Evolutionary conservation across 192 early-diverging fungal species (phyloP).

Genomic region (Coemansia sp.): DNA sequence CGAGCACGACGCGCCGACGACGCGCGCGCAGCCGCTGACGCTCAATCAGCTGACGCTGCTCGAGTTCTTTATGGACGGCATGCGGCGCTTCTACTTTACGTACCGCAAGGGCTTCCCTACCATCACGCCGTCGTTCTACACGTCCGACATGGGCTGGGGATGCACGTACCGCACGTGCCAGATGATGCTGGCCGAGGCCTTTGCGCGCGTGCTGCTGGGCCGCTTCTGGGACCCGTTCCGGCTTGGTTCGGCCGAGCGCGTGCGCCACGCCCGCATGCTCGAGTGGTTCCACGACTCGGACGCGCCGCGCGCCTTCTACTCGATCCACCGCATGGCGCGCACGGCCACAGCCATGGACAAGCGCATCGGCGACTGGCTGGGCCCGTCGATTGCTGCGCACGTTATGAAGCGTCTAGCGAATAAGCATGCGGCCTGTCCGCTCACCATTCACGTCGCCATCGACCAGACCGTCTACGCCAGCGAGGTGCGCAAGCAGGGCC

Average conservation of each 20-base stretch:
- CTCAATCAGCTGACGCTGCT: constrained; percentile 51
- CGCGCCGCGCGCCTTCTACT: constrained; percentile 35
- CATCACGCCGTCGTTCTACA: constrained; percentile 53
- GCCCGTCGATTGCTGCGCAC: constrained; percentile 51
- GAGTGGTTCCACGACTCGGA: constrained; percentile 51
- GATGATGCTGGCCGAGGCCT: constrained; percentile 53
- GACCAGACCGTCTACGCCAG: constrained; percentile 52
- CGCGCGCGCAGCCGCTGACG: constrained; percentile 29
- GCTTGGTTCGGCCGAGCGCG: constrained; percentile 22
- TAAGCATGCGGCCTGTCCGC: constrained; percentile 41
- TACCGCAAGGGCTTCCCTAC: constrained; percentile 52
- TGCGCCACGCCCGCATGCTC: constrained; percentile 38
- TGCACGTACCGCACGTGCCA: constrained; percentile 54
- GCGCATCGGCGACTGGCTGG: constrained; percentile 53
- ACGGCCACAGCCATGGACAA: constrained; percentile 50
- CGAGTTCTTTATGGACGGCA: constrained; percentile 51
- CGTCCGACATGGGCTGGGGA: constrained; percentile 55
- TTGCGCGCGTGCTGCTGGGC: constrained; percentile 44
- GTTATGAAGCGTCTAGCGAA: constrained; percentile 50
- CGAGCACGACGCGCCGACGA: constrained; percentile 1
- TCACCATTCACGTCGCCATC: constrained; percentile 48
- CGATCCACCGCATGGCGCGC: constrained; percentile 52
- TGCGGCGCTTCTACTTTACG: constrained; percentile 53
- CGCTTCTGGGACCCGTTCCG: constrained; percentile 51
- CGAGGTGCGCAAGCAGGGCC: constrained; percentile 39